Percentiles rank a stretch among this genome's conserved stretches.
Evolutionary conservation across 2,329 filamentous ascomycete species (phyloP).

Genomic region (Hymenoscyphus fructigenus): DNA sequence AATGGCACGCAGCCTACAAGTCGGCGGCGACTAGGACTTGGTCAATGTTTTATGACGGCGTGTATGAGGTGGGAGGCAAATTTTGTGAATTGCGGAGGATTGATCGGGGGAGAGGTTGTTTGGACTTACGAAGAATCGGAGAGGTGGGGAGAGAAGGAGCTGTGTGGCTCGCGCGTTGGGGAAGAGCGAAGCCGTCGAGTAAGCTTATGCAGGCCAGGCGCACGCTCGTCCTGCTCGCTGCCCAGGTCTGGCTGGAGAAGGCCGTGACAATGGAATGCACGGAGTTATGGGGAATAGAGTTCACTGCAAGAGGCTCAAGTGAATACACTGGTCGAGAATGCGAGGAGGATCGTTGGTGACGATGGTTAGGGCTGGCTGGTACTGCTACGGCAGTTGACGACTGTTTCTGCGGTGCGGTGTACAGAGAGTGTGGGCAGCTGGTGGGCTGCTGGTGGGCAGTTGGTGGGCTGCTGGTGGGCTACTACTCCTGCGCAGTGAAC

Average conservation of each 20-base stretch:
- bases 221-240: neutral
- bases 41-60: neutral
- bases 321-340: neutral
- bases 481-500: neutral
- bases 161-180: neutral
- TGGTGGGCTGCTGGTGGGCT: neutral
- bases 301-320: constrained; percentile 1
- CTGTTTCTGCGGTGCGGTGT: neutral
- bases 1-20: constrained; percentile 7
- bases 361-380: neutral
- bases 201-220: constrained; percentile 12
- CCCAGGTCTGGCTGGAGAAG: neutral
- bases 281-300: neutral
- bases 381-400: neutral
- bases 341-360: neutral
- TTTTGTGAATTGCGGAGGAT: neutral
- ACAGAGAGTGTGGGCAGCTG: neutral
- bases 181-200: neutral
- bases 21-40: neutral
- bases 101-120: neutral
- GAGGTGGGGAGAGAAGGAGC: neutral
- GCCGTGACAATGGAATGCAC: neutral
- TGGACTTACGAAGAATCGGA: constrained; percentile 1
- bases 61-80: neutral
- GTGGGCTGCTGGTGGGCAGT: neutral